phyloP scores from a whole-genome alignment of 2,329 filamentous ascomycete species.

The Tolypocladium album region DNA sequence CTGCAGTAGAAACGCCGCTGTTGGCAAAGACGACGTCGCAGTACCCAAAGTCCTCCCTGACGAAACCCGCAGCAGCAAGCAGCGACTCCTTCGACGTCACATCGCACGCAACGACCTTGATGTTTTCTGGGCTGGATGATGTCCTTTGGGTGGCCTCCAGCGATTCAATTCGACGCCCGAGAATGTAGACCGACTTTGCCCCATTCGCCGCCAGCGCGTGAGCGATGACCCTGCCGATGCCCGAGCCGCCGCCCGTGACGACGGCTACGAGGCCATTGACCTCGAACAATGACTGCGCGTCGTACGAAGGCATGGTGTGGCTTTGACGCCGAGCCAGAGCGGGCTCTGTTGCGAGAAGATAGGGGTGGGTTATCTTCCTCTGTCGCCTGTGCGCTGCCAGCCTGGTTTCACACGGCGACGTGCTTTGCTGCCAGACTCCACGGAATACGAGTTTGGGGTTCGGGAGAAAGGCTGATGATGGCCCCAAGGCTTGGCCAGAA shows the following conservation, averaged over 20 bases:
- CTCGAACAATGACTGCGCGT: slow-evolving; percentile 29
- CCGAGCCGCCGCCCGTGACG: slow-evolving; percentile 47
- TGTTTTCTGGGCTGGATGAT: slow-evolving; percentile 14
- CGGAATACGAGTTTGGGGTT: neutral
- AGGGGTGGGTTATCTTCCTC: neutral
- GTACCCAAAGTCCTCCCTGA: slow-evolving; percentile 38
- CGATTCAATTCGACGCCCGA: slow-evolving; percentile 25
- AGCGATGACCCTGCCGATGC: slow-evolving; percentile 44
- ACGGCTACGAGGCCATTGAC: slow-evolving; percentile 45
- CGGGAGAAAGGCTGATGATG: no score
- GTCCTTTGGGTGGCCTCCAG: slow-evolving; percentile 13
- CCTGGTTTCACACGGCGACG: neutral
- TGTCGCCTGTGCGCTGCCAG: neutral
- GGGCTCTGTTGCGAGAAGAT: neutral
- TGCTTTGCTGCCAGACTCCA: neutral
- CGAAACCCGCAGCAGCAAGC: slow-evolving; percentile 15
- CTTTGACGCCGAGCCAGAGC: neutral
- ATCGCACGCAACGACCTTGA: slow-evolving; percentile 27
- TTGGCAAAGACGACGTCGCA: slow-evolving; percentile 55
- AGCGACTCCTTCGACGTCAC: slow-evolving; percentile 35
- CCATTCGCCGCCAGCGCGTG: slow-evolving; percentile 23
- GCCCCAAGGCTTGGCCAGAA: neutral
- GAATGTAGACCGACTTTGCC: slow-evolving; percentile 24
- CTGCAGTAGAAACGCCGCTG: slow-evolving; percentile 33
- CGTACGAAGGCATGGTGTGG: slow-evolving; percentile 5